Evolutionary conservation across 2,329 filamentous ascomycete species (phyloP).

Genomic region (Aspergillus eucalypticola): DNA sequence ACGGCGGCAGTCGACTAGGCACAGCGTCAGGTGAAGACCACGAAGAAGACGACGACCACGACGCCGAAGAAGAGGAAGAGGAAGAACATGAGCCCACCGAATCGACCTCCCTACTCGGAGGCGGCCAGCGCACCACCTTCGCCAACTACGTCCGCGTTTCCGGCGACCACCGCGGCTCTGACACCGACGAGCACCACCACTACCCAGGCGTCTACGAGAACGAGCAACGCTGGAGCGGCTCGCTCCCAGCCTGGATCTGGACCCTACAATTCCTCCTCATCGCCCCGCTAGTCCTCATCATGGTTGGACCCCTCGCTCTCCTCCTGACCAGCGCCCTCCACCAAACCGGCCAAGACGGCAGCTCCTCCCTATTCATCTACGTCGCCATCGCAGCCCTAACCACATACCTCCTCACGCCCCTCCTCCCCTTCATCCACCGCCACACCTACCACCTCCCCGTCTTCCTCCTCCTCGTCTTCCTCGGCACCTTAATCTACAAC

Average conservation of each 20-base stretch:
- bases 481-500: conserved; percentile 80
- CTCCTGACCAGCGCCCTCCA: conserved; percentile 69
- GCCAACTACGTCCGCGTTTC: conserved; percentile 52
- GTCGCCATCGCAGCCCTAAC: conserved; percentile 67
- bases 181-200: conserved; percentile 30
- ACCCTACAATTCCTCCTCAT: conserved; percentile 79
- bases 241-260: conserved; percentile 83
- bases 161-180: conserved; percentile 29
- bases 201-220: conserved; percentile 57
- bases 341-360: conserved; percentile 85
- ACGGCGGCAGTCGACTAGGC: conserved; percentile 46
- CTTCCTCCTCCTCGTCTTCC: conserved; percentile 71
- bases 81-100: conserved; percentile 52
- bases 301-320: conserved; percentile 75
- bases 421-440: conserved; percentile 83
- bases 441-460: conserved; percentile 79
- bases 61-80: conserved; percentile 43
- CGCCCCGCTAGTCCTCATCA: conserved; percentile 73
- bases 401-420: conserved; percentile 71
- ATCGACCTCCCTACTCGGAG: conserved; percentile 58
- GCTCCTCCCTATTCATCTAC: conserved; percentile 69
- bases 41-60: conserved; percentile 24
- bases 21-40: conserved; percentile 47
- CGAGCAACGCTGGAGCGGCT: conserved; percentile 84
- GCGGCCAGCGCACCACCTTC: conserved; percentile 55